Evolutionary conservation across 352 stramenopile species (phyloP).

Genomic region (Phytophthora ohioensis): DNA sequence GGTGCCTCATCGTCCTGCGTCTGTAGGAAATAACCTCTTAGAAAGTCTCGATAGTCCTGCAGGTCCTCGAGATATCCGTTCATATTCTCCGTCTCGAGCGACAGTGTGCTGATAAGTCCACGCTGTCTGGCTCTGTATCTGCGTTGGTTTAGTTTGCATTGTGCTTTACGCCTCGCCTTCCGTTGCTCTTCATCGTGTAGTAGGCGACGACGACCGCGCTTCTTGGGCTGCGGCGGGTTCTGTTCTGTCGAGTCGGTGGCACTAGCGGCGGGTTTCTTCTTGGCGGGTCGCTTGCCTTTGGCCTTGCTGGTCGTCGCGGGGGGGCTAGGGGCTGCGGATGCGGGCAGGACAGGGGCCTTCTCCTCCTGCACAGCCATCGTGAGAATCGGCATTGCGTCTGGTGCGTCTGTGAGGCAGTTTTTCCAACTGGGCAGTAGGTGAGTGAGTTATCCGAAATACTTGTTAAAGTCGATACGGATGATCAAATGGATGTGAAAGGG

Average conservation of each 20-base stretch:
- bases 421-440: no score
- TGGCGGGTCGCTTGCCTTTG: slow-evolving; percentile 12
- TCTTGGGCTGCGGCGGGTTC: slow-evolving; percentile 13
- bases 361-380: slow-evolving; percentile 26
- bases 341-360: slow-evolving; percentile 1
- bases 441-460: no score
- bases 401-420: no score
- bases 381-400: slow-evolving; percentile 26
- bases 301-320: neutral
- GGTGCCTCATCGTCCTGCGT: no score
- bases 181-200: slow-evolving; percentile 74
- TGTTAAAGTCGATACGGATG: no score
- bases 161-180: slow-evolving; percentile 67
- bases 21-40: slow-evolving; percentile 35
- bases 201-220: slow-evolving; percentile 57
- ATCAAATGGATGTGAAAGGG: no score
- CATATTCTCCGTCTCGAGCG: slow-evolving; percentile 63
- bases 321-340: neutral
- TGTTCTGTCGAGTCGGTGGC: neutral
- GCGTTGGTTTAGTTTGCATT: slow-evolving; percentile 82
- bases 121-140: slow-evolving; percentile 71
- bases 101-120: slow-evolving; percentile 68
- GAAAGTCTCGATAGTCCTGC: slow-evolving; percentile 60
- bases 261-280: neutral
- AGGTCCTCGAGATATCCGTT: slow-evolving; percentile 57